Percentiles rank a stretch among this genome's conserved stretches.
Conservation (phyloP, 306 rosid genomes). For the Sphenostylis stenocarpa region DNA sequence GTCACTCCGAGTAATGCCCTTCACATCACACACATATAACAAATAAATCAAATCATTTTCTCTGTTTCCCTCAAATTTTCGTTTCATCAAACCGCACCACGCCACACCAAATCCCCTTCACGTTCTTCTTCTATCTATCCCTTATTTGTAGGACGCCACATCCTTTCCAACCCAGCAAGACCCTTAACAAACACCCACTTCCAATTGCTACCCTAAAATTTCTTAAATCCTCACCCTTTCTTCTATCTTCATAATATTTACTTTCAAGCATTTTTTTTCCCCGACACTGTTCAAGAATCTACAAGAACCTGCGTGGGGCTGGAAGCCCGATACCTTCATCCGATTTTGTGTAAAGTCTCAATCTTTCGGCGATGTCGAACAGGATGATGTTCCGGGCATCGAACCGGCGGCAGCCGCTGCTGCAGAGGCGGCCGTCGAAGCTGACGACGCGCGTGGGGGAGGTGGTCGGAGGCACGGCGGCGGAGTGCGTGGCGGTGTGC, state of each 20-base stretch:
- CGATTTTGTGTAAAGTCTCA: background rate
- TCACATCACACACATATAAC: constrained; percentile 30
- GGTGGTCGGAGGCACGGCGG: constrained; percentile 73
- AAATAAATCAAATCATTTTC: no score
- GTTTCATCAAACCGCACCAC: no score
- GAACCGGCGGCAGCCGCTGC: constrained; percentile 46
- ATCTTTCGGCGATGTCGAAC: constrained; percentile 35
- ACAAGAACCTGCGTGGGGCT: background rate
- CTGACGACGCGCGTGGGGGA: constrained; percentile 46
- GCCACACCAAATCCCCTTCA: background rate
- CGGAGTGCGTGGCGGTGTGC: constrained; percentile 83
- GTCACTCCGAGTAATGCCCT: background rate
- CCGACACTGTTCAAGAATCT: background rate
- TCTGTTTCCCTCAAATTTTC: no score
- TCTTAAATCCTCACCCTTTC: no score
- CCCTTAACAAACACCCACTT: background rate
- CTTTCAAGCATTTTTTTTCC: background rate
- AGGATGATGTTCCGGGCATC: constrained; percentile 41
- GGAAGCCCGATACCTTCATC: background rate
- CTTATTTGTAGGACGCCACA: background rate
- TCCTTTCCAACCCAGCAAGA: background rate
- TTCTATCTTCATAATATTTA: background rate
- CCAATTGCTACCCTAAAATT: background rate
- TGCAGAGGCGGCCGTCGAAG: constrained; percentile 10
- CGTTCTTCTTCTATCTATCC: background rate